These are phyloP conservation scores for Epichloe amarillans DNA, from an alignment of 2,329 filamentous ascomycete species.

Conservation along the genomic window DNA sequence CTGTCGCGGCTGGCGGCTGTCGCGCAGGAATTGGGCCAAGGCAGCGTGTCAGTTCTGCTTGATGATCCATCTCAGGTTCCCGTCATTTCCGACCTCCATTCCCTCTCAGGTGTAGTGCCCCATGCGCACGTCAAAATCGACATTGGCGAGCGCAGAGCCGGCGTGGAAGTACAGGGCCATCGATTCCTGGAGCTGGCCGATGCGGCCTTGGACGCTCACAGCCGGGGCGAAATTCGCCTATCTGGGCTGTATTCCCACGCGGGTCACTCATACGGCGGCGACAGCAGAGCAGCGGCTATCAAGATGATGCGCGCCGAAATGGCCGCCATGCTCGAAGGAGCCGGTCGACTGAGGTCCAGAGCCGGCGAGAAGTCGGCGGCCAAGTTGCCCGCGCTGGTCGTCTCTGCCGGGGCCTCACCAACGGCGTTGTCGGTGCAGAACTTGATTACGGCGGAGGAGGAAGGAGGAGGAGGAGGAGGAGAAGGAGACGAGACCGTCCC, in stretches of 20 bases:
- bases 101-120: constrained; percentile 31
- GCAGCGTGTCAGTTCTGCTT: constrained; percentile 50
- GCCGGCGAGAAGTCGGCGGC: constrained; percentile 9
- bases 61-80: constrained; percentile 53
- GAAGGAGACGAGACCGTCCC: constrained; percentile 4
- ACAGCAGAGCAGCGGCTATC: constrained; percentile 18
- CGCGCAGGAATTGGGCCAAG: constrained; percentile 39
- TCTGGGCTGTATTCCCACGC: constrained; percentile 62
- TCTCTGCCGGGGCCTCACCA: constrained; percentile 67
- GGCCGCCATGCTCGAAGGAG: constrained; percentile 14
- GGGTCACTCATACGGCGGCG: constrained; percentile 51
- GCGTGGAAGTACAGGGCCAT: constrained; percentile 36
- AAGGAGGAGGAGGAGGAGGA: no score
- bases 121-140: constrained; percentile 62
- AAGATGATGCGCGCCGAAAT: constrained; percentile 19
- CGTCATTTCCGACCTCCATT: constrained; percentile 27
- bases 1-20: constrained; percentile 46
- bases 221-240: constrained; percentile 25
- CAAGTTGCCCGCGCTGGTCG: constrained; percentile 13
- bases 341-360: constrained; percentile 9
- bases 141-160: constrained; percentile 58
- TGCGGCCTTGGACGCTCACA: constrained; percentile 15
- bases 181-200: constrained; percentile 36
- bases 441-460: constrained; percentile 6
- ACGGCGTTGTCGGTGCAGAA: constrained; percentile 35